Base-by-base conservation (phyloP, 805 yeast genomes). In the Yueomyces sp. region DNA sequence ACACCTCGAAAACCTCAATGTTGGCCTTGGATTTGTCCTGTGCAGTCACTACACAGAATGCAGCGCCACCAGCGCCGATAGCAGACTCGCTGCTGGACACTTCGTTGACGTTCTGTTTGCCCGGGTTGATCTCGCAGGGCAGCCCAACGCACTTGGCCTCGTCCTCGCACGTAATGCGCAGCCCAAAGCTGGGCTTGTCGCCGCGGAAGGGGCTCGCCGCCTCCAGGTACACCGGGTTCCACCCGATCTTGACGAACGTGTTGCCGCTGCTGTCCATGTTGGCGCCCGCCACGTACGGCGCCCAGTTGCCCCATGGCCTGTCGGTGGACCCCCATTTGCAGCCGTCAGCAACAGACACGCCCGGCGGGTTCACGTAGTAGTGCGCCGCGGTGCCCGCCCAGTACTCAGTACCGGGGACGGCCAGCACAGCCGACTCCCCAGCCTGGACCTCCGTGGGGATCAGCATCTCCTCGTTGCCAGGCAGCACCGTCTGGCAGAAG, bases 381-480 rank as follows among this genome's bases (percentile, higher is more conserved):
- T 86, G 95, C 36, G 95, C 81, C 37, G 95, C 85, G 37, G 95
- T 85, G 9, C 74, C 64, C 11, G 92, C 92, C 83, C 85, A 85
- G 68, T 86, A 86, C 44, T 77, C 77, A 2, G 87, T 66, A 27
- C 83, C 86, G 19, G 95, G 95, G 42, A 86, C 95, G 27, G 95
- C 94, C 45, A 86, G 65, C 2, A 72, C 40, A 9, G 67, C 62
- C n/a, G 68, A 47, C 6, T 65, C 54, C 7, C 76, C 72, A 11
- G 69, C 63, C n/a, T 65, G 70, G 3, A 52, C 77, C 43, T 70
- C 59, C 27, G 94, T 85, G 47, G 96, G 96, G 51, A 87, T 85
- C 59, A 85, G 69, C 95, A 86, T 86, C 52, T 86, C 94, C 67
- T 86, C 95, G 62, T 85, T 84, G 52, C 96, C 96, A 28, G 96